phyloP scores from a whole-genome alignment of 768 basidiomycete species.

The Lyophyllum semitale region DNA sequence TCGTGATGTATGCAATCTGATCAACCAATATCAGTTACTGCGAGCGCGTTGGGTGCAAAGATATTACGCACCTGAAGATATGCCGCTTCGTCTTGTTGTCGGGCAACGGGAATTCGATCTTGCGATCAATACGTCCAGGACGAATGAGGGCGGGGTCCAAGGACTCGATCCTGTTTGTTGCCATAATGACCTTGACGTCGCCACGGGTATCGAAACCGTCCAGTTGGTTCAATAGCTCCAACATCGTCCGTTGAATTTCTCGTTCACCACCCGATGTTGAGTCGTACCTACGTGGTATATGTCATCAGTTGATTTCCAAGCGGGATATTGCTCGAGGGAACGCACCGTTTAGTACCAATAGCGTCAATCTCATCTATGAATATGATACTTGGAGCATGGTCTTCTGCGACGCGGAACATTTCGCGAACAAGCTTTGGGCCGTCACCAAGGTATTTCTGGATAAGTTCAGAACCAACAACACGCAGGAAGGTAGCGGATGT shows the following conservation, averaged over 20 bases:
- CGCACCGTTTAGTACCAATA: slow-evolving; percentile 93
- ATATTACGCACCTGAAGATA: slow-evolving; percentile 78
- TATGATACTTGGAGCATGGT: slow-evolving; percentile 97
- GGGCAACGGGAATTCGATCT: slow-evolving; percentile 97
- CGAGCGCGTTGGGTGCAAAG: neutral
- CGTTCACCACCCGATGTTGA: slow-evolving; percentile 98
- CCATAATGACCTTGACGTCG: slow-evolving; percentile 99
- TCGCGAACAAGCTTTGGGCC: slow-evolving; percentile 98
- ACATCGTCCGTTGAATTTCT: slow-evolving; percentile 99
- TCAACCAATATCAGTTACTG: neutral
- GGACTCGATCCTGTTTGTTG: slow-evolving; percentile 96
- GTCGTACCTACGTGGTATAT: slow-evolving; percentile 69
- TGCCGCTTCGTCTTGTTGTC: slow-evolving; percentile 99
- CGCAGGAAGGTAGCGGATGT: slow-evolving; percentile 98
- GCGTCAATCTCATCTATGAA: slow-evolving; percentile 99
- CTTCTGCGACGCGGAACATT: slow-evolving; percentile 95
- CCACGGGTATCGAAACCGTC: slow-evolving; percentile 99
- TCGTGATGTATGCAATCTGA: slow-evolving; percentile 86
- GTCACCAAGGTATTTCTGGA: slow-evolving; percentile 99
- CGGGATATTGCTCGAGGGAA: neutral
- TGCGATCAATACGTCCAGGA: slow-evolving; percentile 97
- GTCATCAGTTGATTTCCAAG: neutral
- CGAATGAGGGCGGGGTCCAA: slow-evolving; percentile 98
- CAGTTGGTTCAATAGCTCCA: slow-evolving; percentile 96
- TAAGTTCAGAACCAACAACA: slow-evolving; percentile 96